Conservation (phyloP, 306 rosid genomes). For the Sesbania bispinosa region DNA sequence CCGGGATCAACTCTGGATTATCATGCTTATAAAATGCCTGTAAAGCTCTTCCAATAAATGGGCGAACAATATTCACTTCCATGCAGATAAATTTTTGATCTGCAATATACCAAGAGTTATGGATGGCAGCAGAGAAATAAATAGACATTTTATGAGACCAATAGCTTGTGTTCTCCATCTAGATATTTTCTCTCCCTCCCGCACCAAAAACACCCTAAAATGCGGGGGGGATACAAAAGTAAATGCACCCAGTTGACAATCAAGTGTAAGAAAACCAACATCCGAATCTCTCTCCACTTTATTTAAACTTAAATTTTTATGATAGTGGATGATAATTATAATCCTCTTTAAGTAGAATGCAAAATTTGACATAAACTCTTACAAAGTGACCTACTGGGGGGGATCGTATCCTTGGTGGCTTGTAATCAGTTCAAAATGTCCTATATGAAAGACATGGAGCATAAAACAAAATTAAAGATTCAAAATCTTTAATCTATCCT, state of each 20-base stretch:
- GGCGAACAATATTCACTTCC: conserved; percentile 98
- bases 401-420: background rate
- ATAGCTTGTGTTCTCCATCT: background rate
- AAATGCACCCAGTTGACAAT: background rate
- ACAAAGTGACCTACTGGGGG: background rate
- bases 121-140: conserved; percentile 1
- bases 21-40: conserved; percentile 90
- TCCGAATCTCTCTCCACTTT: background rate
- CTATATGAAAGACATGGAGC: background rate
- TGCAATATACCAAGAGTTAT: conserved; percentile 29
- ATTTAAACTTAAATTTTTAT: background rate
- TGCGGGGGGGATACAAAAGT: no score
- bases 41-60: conserved; percentile 85
- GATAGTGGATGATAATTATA: background rate
- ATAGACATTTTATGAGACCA: background rate
- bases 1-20: conserved; percentile 80
- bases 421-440: background rate
- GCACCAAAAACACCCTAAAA: background rate
- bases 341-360: background rate
- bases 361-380: background rate
- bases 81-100: conserved; percentile 88
- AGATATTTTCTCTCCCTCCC: background rate
- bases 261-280: background rate
- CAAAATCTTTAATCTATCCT: background rate
- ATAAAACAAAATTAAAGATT: background rate